phyloP scores from a whole-genome alignment of 352 stramenopile species.

The Pythium insidiosum region DNA sequence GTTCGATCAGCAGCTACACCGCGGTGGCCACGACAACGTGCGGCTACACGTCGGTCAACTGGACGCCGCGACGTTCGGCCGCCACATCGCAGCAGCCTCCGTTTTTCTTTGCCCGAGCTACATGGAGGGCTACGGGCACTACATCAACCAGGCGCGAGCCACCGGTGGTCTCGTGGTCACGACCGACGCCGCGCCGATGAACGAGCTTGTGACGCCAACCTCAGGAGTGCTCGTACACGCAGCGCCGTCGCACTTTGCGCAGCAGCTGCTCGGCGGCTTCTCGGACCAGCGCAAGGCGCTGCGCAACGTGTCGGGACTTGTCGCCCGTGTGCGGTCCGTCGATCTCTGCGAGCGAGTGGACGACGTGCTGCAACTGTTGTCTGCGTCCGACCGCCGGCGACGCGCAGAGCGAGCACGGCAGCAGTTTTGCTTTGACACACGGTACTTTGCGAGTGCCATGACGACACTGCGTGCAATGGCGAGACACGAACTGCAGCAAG shows the following conservation, averaged over 20 bases:
- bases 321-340: constrained; percentile 15
- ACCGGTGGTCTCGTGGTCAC: constrained; percentile 31
- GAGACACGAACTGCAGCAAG: too few species aligned
- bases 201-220: constrained; percentile 34
- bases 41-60: too few species aligned
- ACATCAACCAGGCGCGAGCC: constrained; percentile 47
- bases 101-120: constrained; percentile 46
- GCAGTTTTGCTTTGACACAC: constrained; percentile 55
- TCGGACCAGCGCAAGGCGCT: constrained; percentile 39
- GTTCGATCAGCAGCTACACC: too few species aligned
- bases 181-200: constrained; percentile 39
- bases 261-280: constrained; percentile 35
- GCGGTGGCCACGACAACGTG: too few species aligned
- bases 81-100: too few species aligned
- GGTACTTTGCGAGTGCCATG: constrained; percentile 51
- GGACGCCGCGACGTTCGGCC: too few species aligned
- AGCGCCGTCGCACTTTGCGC: constrained; percentile 15
- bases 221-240: constrained; percentile 32
- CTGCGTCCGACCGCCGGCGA: constrained; percentile 15
- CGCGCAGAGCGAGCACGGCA: constrained; percentile 22
- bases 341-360: constrained; percentile 44
- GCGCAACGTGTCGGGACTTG: constrained; percentile 26
- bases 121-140: too few species aligned
- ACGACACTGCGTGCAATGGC: too few species aligned
- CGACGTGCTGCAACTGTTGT: constrained; percentile 28